These are phyloP conservation scores for Cenococcum geophilum DNA, from an alignment of 495 filamentous ascomycete genomes.

Conservation along the genomic window DNA sequence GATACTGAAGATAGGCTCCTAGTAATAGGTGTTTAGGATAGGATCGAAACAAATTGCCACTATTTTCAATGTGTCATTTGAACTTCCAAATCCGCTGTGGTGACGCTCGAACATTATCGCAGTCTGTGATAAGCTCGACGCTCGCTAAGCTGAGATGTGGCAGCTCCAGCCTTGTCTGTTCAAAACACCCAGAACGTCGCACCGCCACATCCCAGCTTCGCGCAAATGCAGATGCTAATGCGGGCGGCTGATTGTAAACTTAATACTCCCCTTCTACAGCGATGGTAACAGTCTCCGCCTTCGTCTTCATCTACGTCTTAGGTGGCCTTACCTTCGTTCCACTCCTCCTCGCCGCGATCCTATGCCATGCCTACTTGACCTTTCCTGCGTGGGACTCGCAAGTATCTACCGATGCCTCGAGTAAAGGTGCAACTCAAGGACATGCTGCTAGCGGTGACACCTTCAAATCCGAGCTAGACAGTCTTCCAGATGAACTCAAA, in stretches of 20 bases:
- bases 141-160: too few species aligned
- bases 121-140: too few species aligned
- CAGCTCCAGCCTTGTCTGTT: too few species aligned
- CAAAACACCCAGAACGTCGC: too few species aligned
- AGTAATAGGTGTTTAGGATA: too few species aligned
- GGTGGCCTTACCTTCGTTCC: conserved; percentile 91
- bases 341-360: conserved; percentile 55
- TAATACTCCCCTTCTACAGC: conserved; percentile 4
- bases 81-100: too few species aligned
- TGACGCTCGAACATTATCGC: too few species aligned
- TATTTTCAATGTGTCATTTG: too few species aligned
- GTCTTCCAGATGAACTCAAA: conserved; percentile 17
- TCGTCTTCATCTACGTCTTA: conserved; percentile 72
- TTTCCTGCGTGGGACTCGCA: conserved; percentile 49
- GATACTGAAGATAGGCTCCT: too few species aligned
- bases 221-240: background rate
- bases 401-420: conserved; percentile 28
- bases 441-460: background rate
- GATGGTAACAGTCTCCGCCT: conserved; percentile 63
- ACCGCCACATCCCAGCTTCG: background rate
- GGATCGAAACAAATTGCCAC: too few species aligned
- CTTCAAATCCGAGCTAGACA: conserved; percentile 3
- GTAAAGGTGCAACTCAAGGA: background rate
- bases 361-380: conserved; percentile 64
- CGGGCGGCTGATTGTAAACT: background rate